Percentiles rank a stretch among this genome's conserved stretches.
These are phyloP conservation scores for Limtongia smithiae DNA, from an alignment of 805 yeast genomes.

Conservation along the genomic window DNA sequence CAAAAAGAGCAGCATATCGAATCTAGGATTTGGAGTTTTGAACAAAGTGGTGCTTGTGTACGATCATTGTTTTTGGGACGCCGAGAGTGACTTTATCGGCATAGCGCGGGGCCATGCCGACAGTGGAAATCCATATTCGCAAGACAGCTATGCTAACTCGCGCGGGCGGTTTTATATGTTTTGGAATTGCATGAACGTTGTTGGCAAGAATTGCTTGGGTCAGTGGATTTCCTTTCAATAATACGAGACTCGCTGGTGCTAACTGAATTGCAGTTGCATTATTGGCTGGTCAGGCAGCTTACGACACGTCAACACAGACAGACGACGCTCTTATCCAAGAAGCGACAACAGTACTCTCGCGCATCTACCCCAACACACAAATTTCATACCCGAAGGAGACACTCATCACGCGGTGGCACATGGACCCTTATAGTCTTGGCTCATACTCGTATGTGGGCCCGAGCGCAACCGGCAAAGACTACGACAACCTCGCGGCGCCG, in stretches of 20 bases:
- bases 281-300: constrained; percentile 41
- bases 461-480: constrained; percentile 44
- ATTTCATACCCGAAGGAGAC: constrained; percentile 37
- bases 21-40: constrained; percentile 41
- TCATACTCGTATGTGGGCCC: constrained; percentile 55
- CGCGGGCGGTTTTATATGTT: constrained; percentile 42
- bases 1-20: constrained; percentile 41
- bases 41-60: constrained; percentile 42
- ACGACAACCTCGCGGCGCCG: constrained; percentile 41
- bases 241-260: background rate
- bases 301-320: constrained; percentile 32
- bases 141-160: constrained; percentile 29
- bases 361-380: constrained; percentile 31
- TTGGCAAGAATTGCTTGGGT: constrained; percentile 40
- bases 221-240: background rate
- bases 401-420: constrained; percentile 69
- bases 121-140: constrained; percentile 15
- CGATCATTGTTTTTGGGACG: constrained; percentile 42
- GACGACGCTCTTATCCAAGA: constrained; percentile 38
- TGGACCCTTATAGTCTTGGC: constrained; percentile 74
- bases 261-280: constrained; percentile 34
- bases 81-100: constrained; percentile 35
- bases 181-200: constrained; percentile 38
- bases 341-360: constrained; percentile 35
- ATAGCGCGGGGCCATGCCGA: constrained; percentile 35